Base-by-base conservation (phyloP, 2,329 filamentous ascomycete species). In the Elsinoe australis region DNA sequence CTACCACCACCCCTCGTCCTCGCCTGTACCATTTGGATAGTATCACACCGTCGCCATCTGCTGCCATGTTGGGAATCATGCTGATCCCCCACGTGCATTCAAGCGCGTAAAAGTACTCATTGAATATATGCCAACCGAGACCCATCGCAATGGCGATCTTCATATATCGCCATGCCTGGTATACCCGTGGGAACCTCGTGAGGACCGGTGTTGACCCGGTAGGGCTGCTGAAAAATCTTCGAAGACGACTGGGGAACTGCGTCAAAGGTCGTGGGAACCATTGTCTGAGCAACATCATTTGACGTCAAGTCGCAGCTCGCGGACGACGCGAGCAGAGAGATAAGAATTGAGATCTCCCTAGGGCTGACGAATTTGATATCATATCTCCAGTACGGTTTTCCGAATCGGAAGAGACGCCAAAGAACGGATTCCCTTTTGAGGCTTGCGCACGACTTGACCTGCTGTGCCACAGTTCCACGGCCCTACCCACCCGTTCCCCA, bases 31-130 rank as follows among this genome's bases (percentile, higher is more conserved):
- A 68, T 56, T 80, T 80, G 51, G 80, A 80, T 47, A 86, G 76
- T 9, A 89, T 64, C 38, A 90, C 72, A 64, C 72, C 80, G 60
- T 90, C 83, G 49, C 81, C 82, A 6, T 71, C 65, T 1, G 80
- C 71, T 18, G 74, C 71, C 52, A 95, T 80, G 0, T 87, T 95
- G 5, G 90, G 90, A 44, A 92, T 76, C 92, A 96, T 96, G 14
- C 85, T 90, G 3, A 87, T 80, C 1, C 90, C 90, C 19, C 72
- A 71, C 12, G 80, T 80, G 3, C 71, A 65, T 15, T 75, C 74
- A 54, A 82, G 59, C 53, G 72, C 72, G 67, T 79, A 78, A 58
- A 79, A 69, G 66, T 92, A 82, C 21, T 56, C 56, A 24, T 54
- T 48, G 53, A 65, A 57, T 34, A 67, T 54, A 56, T 72, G 68